Base-by-base conservation (phyloP, 768 basidiomycete species). In the Pleurotus platypus region DNA sequence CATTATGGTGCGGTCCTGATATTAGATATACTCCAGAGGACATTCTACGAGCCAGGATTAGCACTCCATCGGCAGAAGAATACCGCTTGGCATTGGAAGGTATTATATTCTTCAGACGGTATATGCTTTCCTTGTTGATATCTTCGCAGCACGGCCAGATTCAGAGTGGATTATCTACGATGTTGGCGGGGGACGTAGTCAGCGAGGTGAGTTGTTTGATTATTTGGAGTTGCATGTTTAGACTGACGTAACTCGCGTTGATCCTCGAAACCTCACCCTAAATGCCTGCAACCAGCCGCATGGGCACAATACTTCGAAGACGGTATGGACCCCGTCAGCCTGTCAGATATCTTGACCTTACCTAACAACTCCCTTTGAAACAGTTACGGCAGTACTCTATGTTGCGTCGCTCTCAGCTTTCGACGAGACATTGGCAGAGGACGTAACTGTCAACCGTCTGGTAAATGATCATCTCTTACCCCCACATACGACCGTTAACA, bases 301-400 rank as follows among this genome's bases (percentile, higher is more conserved):
- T 87, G 86, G 87, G 82, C 81, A 1, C 84, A 86, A 24, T 89
- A 82, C 65, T 87, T 89, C 57, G 85, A 88, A 56, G 80, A 86
- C 64, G 81, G 84, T 85, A 50, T 48, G 73, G 61, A 24, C 15
- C 47, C 30, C 12, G n/a, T 26, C 22, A 49, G 46, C 4, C 39
- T 24, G 37, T 40, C 12, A 5, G 16, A 45, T 50, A 56, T 46
- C 5, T 13, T 24, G 11, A 16, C 60, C 46, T 54, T 58, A 24
- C 58, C 59, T 30, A 46, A 46, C 24, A 30, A 49, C 5, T 38
- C 13, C 30, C 18, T 12, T 11, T 13, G 22, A 54, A 83, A 35
- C 8, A 35, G 85, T 86, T 45, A 81, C 83, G 60, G 78, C 81
- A 8, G 81, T 88, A 57, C 82, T 89, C 20, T 89, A 88, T 65